Conservation (phyloP, 805 yeast genomes). For the Komagataella ulmi region DNA sequence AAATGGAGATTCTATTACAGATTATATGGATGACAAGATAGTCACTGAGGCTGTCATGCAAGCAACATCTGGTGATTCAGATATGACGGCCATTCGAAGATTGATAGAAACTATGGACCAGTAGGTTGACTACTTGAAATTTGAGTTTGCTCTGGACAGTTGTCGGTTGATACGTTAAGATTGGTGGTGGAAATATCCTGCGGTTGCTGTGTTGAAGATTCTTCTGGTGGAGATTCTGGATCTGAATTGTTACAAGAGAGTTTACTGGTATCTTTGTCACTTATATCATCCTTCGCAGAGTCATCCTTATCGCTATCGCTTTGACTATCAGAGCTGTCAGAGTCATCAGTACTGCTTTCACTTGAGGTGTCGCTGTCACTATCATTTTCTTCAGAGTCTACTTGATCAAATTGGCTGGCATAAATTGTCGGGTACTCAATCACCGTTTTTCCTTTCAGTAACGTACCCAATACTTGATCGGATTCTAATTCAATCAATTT, state of each 20-base stretch:
- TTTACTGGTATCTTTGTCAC: not conserved
- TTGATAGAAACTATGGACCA: not conserved
- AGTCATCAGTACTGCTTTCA: constrained; percentile 4
- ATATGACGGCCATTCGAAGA: not conserved
- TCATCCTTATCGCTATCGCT: not conserved
- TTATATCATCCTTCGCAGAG: not conserved
- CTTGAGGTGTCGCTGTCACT: not conserved
- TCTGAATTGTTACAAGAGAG: not conserved
- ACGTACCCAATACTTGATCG: constrained; percentile 26
- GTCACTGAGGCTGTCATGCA: not conserved
- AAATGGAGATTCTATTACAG: constrained; percentile 15
- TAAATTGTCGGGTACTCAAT: constrained; percentile 69
- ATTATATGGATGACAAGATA: not conserved
- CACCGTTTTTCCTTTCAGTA: constrained; percentile 42
- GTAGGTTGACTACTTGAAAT: not conserved
- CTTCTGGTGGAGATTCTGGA: not conserved
- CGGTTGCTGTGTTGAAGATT: not conserved
- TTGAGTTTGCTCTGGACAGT: not conserved
- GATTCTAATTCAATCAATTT: constrained; percentile 25
- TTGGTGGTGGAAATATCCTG: not conserved
- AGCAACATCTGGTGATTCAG: not conserved
- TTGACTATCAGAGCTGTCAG: not conserved
- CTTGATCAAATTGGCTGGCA: constrained; percentile 12
- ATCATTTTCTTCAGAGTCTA: constrained; percentile 3
- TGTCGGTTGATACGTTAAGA: not conserved